Base-by-base conservation (phyloP, 306 rosid species). In the Prunus salicina region DNA sequence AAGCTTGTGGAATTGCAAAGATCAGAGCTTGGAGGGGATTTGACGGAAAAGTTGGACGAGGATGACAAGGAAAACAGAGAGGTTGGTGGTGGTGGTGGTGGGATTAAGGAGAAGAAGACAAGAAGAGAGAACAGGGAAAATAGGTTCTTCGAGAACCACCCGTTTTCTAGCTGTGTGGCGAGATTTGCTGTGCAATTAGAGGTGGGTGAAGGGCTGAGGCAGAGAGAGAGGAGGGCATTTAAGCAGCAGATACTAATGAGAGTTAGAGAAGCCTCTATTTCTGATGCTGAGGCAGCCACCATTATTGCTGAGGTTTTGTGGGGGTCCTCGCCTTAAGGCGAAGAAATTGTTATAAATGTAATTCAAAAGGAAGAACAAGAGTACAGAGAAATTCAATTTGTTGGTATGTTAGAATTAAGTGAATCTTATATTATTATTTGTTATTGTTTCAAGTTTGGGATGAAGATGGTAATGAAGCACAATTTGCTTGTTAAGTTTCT, bases 171-270 rank as follows among this genome's bases (percentile, higher is more conserved):
- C 84, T 89, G 93, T 53, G 96, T 91, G 62, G 96, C 97, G 16
- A 90, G 91, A 46, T 95, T 95, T 63, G 87, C 97, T 0, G 96
- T 95, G 83, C 96, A 91, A 12, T 78, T 95, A 81, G 99, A 95
- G 75, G 93, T 92, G 0, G 99, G 99, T 1, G 99, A 95, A 34
- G 99, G 99, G 56, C 72, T 95, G 86, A 85, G 99, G 78, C 88
- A 87, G 80, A 86, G 99, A 0, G 99, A 95, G 85, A 95, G 66
- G 80, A 90, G 99, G 49, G 92, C 88, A 11, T 84, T 92, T 16
- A 95, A 92, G 83, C 88, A 83, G 67, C 86, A 88, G 51, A 87
- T 95, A 41, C 56, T 95, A 81, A 47, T 5, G 12, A 86, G 88
- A 67, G 97, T 91, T 10, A 89, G 87, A 51, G 82, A 86, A 34